Evolutionary conservation across 139 green algal genomes (phyloP).

Genomic region (Eudorina sp.): DNA sequence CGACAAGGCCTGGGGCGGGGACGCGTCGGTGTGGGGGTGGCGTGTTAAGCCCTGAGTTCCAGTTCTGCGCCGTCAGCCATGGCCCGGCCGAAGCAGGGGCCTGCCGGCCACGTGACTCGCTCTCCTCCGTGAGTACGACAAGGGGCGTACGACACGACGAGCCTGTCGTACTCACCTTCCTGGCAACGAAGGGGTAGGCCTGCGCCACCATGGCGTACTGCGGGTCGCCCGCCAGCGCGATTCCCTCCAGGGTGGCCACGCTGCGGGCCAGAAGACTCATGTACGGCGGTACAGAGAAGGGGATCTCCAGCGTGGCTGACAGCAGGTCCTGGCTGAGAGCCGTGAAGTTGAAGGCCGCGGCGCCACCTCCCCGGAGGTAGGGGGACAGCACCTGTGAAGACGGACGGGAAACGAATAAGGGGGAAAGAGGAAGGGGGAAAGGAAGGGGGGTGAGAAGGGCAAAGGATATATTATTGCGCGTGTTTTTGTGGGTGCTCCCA

Average conservation of each 20-base stretch:
- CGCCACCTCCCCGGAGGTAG: constrained; percentile 87
- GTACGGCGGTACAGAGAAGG: constrained; percentile 92
- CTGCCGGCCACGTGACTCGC: no score
- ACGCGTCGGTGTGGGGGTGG: neutral
- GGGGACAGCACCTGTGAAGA: constrained; percentile 72
- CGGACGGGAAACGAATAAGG: neutral
- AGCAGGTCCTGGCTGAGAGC: constrained; percentile 80
- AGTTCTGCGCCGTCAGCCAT: no score
- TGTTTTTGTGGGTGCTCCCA: neutral
- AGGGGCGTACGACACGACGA: no score
- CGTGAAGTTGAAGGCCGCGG: constrained; percentile 83
- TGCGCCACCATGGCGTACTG: constrained; percentile 84
- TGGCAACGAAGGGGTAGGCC: constrained; percentile 88
- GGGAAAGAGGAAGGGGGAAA: neutral
- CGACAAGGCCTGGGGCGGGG: no score
- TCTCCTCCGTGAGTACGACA: no score
- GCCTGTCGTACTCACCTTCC: no score
- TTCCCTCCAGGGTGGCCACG: constrained; percentile 86
- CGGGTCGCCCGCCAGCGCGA: constrained; percentile 81
- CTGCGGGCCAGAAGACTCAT: constrained; percentile 83
- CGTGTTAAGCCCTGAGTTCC: no score
- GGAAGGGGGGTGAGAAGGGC: no score
- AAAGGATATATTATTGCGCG: no score
- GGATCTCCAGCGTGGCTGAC: constrained; percentile 84
- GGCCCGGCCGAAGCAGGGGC: no score